These are phyloP conservation scores for Lolium rigidum DNA, from an alignment of 176 grass and related monocot genomes.

Conservation along the genomic window DNA sequence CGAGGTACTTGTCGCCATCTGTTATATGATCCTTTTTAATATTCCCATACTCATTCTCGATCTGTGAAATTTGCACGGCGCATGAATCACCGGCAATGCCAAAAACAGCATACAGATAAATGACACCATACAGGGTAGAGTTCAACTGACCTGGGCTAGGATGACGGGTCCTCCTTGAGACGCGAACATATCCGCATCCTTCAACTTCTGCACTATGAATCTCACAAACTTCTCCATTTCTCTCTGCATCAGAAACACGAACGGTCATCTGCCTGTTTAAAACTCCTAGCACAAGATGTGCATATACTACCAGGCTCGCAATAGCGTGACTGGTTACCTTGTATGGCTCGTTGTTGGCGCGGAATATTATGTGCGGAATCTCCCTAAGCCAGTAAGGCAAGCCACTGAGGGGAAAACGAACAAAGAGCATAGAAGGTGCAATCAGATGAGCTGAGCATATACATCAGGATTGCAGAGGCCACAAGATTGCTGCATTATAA, in stretches of 20 bases:
- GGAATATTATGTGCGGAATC: conserved; percentile 66
- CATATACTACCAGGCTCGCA: conserved; percentile 22
- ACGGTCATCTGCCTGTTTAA: background rate
- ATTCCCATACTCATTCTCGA: conserved; percentile 92
- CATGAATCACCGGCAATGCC: conserved; percentile 7
- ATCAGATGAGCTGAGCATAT: conserved; percentile 17
- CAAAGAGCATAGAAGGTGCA: background rate
- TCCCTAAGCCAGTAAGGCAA: conserved; percentile 92
- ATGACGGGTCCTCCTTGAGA: conserved; percentile 83
- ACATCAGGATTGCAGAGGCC: background rate
- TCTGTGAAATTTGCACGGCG: conserved; percentile 52
- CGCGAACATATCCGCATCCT: conserved; percentile 67
- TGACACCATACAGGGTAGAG: background rate
- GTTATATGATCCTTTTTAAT: conserved; percentile 55
- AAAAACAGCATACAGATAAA: conserved; percentile 29
- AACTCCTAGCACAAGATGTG: background rate
- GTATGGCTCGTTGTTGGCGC: conserved; percentile 78
- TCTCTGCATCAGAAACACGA: conserved; percentile 44
- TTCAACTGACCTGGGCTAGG: conserved; percentile 67
- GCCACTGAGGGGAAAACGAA: conserved; percentile 49
- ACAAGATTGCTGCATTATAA: background rate
- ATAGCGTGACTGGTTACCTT: conserved; percentile 53
- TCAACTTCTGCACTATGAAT: conserved; percentile 75
- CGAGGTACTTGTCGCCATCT: conserved; percentile 64
- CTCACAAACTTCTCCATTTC: conserved; percentile 84